Evolutionary conservation across 208 protist genomes (phyloP), one percentile per base, ranked within the genome.

Genomic region (Endotrypanum monterogeii): DNA sequence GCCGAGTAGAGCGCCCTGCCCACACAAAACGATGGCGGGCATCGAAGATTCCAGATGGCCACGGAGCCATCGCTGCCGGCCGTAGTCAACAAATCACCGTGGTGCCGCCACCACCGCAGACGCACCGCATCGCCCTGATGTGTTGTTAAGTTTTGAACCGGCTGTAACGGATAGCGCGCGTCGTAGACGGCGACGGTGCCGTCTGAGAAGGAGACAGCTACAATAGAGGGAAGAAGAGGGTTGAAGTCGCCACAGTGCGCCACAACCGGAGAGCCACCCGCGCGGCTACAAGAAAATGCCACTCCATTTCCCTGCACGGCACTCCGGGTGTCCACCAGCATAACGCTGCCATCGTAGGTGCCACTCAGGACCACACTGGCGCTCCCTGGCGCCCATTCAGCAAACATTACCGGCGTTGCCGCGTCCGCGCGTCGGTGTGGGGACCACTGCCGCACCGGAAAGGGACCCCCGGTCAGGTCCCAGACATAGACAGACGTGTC

Each of bases 31-130:
- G 92, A 92, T 9, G 92, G 92, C 8, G 88, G 79, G 65, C 74
- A 78, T 39, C 89, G 89, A 23, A 96, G 76, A 56, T 92, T 94
- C 90, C 92, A 96, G 32, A 94, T n/a, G 50, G 86, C 80, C 14
- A 94, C 87, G 11, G 89, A 87, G 25, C 92, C 90, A 77, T 96
- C 92, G 57, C 83, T 88, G 72, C 92, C 92, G 30, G 83, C 87
- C 1, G 92, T 94, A 32, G 84, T 82, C 51, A 96, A 78, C 67
- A 94, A 61, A 75, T 96, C 92, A 0, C 87, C 81, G 50, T 94
- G 82, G 41, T 94, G 82, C 46, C 79, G 76, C 63, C 90, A 72
- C 86, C 87, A 96, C 71, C 79, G 79, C 79, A 96, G 58, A 11
- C 81, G 78, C 35, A 86, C 73, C 8, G 92, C 82, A 60, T 94